Evolutionary conservation across 305 asterid genomes (phyloP).

Genomic region (Plantago lanceolata): DNA sequence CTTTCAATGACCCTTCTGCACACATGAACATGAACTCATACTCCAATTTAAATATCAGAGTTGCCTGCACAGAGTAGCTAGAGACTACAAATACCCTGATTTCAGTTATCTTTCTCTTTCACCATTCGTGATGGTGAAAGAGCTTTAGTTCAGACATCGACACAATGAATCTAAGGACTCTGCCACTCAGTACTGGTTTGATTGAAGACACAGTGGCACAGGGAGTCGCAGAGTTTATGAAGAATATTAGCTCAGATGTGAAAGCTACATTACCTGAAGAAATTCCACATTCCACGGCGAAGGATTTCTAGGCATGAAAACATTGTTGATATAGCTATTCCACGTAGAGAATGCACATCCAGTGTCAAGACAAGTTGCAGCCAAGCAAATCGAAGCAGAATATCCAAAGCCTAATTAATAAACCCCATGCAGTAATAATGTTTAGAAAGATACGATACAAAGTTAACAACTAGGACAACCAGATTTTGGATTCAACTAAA

Average conservation of each 20-base stretch:
- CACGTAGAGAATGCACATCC: conserved; percentile 48
- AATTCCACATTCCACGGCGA: conserved; percentile 88
- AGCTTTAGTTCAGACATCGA: not conserved
- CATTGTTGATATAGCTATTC: conserved; percentile 43
- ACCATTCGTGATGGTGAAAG: not conserved
- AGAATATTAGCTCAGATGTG: not conserved
- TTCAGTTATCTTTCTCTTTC: not conserved
- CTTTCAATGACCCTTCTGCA: too few species aligned
- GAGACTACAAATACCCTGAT: too few species aligned
- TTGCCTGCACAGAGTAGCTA: too few species aligned
- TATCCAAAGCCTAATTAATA: conserved; percentile 58
- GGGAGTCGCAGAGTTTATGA: too few species aligned
- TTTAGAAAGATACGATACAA: not conserved
- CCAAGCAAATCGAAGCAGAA: conserved; percentile 81
- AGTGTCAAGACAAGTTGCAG: conserved; percentile 54
- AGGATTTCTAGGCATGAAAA: conserved; percentile 68
- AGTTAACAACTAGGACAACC: not conserved
- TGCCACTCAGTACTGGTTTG: too few species aligned
- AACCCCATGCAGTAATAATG: conserved; percentile 12
- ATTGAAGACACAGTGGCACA: too few species aligned
- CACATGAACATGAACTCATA: too few species aligned
- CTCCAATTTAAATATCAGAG: too few species aligned
- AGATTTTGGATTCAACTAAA: not conserved
- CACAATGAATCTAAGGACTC: not conserved
- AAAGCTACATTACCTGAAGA: conserved; percentile 60